Evolutionary conservation across 192 early-diverging fungal species (phyloP).

Genomic region (Gorgonomyces haynaldii): DNA sequence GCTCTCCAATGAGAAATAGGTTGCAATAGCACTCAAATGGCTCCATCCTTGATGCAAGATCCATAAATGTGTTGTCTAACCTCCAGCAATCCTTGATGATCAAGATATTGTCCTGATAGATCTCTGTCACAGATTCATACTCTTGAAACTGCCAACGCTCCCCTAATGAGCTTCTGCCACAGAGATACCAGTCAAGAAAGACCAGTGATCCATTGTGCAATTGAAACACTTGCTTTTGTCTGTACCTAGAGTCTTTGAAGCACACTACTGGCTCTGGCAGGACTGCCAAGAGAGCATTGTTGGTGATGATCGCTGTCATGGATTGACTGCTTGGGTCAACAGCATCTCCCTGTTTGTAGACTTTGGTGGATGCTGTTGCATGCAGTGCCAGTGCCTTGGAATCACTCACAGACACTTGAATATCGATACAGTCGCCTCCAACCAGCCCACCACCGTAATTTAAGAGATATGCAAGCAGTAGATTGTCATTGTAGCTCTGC

Average conservation of each 20-base stretch:
- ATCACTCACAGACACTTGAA: conserved; percentile 37
- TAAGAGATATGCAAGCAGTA: too few species aligned
- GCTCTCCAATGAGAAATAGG: conserved; percentile 45
- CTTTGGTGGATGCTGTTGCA: conserved; percentile 77
- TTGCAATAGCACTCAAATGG: conserved; percentile 54
- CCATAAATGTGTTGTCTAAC: conserved; percentile 28
- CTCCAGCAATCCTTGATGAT: conserved; percentile 31
- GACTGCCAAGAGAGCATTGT: conserved; percentile 35
- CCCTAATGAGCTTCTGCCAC: conserved; percentile 58
- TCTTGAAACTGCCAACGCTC: conserved; percentile 62
- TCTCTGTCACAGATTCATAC: conserved; percentile 39
- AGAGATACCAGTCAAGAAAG: conserved; percentile 76
- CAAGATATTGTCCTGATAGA: conserved; percentile 15
- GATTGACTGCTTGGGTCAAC: neutral
- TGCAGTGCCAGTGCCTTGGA: conserved; percentile 51
- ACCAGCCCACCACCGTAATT: conserved; percentile 72
- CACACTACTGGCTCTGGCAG: conserved; percentile 74
- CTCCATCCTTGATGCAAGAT: conserved; percentile 38
- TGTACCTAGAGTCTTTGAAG: conserved; percentile 52
- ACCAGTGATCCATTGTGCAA: conserved; percentile 40
- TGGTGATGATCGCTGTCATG: conserved; percentile 12
- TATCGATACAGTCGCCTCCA: conserved; percentile 47
- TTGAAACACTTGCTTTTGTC: conserved; percentile 46
- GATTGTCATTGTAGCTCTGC: too few species aligned
- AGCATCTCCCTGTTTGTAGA: conserved; percentile 38